These are phyloP conservation scores for Rhododendron griersonianum DNA, from an alignment of 148 eudicot genomes.

Conservation along the genomic window DNA sequence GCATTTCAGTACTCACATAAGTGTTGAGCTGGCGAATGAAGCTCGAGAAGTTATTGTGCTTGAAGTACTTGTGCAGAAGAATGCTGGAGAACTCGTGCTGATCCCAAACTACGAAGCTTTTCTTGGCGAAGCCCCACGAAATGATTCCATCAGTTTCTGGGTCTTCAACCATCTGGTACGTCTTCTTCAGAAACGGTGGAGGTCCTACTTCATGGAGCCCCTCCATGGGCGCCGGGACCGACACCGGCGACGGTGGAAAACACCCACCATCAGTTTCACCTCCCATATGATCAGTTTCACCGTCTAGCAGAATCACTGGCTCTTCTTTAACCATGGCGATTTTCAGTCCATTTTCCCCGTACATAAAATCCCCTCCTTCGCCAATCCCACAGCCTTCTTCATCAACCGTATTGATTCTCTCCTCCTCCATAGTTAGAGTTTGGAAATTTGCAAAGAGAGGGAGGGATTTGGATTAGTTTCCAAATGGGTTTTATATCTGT, in stretches of 20 bases:
- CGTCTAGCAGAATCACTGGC: conserved; percentile 14
- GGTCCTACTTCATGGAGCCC: conserved; percentile 46
- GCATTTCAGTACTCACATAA: conserved; percentile 34
- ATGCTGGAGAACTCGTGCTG: conserved; percentile 37
- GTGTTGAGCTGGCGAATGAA: conserved; percentile 81
- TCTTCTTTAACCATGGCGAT: conserved; percentile 21
- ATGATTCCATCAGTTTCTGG: conserved; percentile 45
- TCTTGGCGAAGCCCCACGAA: conserved; percentile 42
- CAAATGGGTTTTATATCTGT: neutral
- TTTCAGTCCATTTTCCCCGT: neutral
- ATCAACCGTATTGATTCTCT: neutral
- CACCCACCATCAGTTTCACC: conserved; percentile 8
- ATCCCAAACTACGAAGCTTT: conserved; percentile 64
- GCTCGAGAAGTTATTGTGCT: conserved; percentile 76
- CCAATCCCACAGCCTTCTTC: neutral
- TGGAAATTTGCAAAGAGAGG: neutral
- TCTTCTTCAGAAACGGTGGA: conserved; percentile 68
- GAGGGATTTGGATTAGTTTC: neutral
- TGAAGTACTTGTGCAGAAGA: conserved; percentile 60
- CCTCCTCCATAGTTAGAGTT: neutral
- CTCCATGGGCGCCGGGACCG: conserved; percentile 35
- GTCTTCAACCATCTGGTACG: conserved; percentile 67
- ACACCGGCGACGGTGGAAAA: neutral
- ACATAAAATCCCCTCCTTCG: neutral
- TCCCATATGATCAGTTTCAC: neutral